Evolutionary conservation across 345 rosid species (phyloP).

Genomic region (Eucalyptus sideroxylon): DNA sequence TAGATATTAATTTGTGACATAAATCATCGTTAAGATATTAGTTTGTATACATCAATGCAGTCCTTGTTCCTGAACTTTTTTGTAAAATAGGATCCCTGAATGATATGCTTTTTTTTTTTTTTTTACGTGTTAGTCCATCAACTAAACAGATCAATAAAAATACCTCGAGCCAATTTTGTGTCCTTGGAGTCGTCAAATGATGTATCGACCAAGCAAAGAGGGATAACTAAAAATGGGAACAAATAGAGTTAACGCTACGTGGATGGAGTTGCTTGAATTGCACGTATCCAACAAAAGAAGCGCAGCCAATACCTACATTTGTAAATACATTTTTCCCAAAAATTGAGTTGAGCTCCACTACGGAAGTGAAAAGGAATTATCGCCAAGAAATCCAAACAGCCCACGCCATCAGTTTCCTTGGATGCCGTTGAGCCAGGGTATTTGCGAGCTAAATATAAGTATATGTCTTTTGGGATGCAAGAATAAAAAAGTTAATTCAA

Average conservation of each 20-base stretch:
- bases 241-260: neutral
- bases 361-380: neutral
- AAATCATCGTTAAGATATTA: neutral
- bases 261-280: neutral
- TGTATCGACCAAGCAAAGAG: neutral
- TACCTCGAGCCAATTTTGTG: neutral
- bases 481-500: neutral
- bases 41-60: neutral
- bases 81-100: neutral
- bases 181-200: neutral
- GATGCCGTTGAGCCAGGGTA: fast-evolving
- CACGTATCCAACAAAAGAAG: neutral
- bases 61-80: neutral
- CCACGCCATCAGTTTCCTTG: no score
- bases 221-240: neutral
- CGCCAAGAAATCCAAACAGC: no score
- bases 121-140: neutral
- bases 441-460: neutral
- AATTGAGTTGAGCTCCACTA: neutral
- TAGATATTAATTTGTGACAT: no score
- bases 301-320: neutral
- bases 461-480: neutral
- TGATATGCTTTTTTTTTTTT: neutral
- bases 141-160: neutral
- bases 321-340: neutral